These are phyloP conservation scores for Cladophialophora bantiana DNA, from an alignment of 2,329 filamentous ascomycete species.

Conservation along the genomic window DNA sequence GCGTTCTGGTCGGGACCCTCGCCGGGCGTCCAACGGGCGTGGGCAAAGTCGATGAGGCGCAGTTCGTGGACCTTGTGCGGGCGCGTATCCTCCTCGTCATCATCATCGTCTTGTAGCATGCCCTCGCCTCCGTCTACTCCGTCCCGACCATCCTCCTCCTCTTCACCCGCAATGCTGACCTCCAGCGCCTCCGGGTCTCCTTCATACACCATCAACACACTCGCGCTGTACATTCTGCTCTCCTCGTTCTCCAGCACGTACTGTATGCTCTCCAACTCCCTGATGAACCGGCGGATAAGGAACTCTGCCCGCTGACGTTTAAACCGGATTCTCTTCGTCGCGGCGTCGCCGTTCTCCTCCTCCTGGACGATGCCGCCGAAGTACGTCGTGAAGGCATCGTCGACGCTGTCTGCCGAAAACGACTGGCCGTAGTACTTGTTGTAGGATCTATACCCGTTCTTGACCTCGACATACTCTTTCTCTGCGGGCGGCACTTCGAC, in stretches of 20 bases:
- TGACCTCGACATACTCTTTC: conserved; percentile 46
- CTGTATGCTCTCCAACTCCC: conserved; percentile 54
- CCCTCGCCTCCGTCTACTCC: conserved; percentile 41
- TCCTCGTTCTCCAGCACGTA: conserved; percentile 62
- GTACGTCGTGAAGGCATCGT: conserved; percentile 65
- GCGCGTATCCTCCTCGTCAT: conserved; percentile 49
- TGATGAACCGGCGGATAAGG: conserved; percentile 50
- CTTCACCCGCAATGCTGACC: conserved; percentile 44
- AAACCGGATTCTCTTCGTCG: conserved; percentile 22
- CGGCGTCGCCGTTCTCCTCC: conserved; percentile 3
- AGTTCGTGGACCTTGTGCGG: conserved; percentile 75
- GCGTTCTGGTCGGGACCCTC: conserved; percentile 86
- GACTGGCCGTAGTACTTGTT: conserved; percentile 71
- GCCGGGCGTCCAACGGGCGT: conserved; percentile 83
- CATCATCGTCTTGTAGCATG: conserved; percentile 12
- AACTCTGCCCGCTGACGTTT: conserved; percentile 53
- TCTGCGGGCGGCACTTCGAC: conserved; percentile 39
- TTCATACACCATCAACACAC: conserved; percentile 71
- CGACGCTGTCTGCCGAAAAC: conserved; percentile 62
- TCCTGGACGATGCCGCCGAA: conserved; percentile 48
- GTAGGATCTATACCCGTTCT: conserved; percentile 64
- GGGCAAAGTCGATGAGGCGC: conserved; percentile 96
- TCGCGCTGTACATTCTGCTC: conserved; percentile 72
- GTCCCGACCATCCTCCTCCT: conserved; percentile 46
- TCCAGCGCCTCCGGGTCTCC: conserved; percentile 65